Evolutionary conservation across 352 stramenopile species (phyloP), one percentile per base, ranked within the genome.

Genomic region (Thalassiosira pacifica): DNA sequence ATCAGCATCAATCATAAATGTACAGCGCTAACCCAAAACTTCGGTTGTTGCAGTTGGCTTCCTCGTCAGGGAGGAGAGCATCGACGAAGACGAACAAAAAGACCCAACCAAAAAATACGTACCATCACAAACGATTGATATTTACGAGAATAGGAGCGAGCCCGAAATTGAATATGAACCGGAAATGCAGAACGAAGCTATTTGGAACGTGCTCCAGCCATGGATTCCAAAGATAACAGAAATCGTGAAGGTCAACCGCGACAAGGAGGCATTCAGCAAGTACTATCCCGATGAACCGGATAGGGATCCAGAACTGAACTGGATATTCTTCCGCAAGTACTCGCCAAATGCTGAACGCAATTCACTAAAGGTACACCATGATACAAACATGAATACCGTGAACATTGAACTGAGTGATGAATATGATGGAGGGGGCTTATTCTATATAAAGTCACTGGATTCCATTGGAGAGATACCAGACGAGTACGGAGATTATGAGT

Each of bases 321-420:
- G 76, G 76, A 61, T 83, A 42, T 79, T 83, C 19, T 69, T 73
- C 29, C 76, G 76, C 4, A 79, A 83, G 45, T 83, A 83, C 63
- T 45, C 24, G 11, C 76, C 76, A 9, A 29, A 65, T 0, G 34
- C 4, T 57, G 16, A 59, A n/a, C 45, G 76, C 0, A 78, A 83
- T 42, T 79, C 66, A 0, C 24, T 83, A 5, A 57, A 48, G 1
- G 26, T 40, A 26, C 76, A 83, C 42, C 34, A 55, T 27, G 76
- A 83, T 67, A 72, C 45, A 10, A 83, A 83, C 40, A 59, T 83
- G 10, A 52, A 73, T 40, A 78, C 66, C 2, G 13, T 83, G 1
- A 83, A 71, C 26, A 48, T 83, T 32, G 67, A 61, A 32, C 27
- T 83, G 2, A 79, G 77, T 64, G 76, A 83, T 60, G 48, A 73